Percentiles rank a stretch among this genome's conserved stretches.
These are phyloP conservation scores for Funneliformis caledonium DNA, from an alignment of 371 early-diverging fungal species.

Conservation along the genomic window DNA sequence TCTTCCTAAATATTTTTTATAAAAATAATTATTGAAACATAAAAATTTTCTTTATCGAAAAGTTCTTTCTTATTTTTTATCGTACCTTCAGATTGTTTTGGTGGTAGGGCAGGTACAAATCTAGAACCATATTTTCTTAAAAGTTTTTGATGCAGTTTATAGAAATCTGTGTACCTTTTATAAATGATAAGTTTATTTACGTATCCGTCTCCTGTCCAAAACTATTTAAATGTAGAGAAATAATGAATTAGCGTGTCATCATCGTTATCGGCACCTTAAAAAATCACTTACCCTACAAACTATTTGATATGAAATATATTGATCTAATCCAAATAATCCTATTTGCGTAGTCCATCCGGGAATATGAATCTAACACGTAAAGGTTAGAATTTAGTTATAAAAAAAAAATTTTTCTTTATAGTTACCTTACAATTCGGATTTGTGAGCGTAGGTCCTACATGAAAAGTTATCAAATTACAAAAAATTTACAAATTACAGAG, in stretches of 20 bases:
- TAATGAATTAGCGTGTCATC: neutral
- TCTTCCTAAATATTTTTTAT: neutral
- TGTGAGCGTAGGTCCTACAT: neutral
- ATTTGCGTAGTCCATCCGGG: conserved; percentile 4
- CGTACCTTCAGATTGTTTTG: conserved; percentile 3
- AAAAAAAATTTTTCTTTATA: too few species aligned
- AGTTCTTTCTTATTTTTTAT: neutral
- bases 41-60: neutral
- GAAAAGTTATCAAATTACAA: neutral
- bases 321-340: neutral
- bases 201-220: neutral
- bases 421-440: neutral
- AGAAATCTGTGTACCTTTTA: conserved; percentile 8
- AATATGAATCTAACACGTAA: neutral
- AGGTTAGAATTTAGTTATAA: too few species aligned
- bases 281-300: conserved; percentile 5
- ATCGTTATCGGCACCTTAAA: neutral
- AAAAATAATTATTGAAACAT: neutral
- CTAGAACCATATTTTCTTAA: neutral
- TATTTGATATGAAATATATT: conserved; percentile 23
- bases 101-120: neutral
- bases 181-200: neutral
- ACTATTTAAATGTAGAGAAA: neutral
- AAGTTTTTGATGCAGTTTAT: conserved; percentile 11
- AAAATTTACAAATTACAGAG: neutral